Conservation (phyloP, 257 asterid species). For the Solanum ossicruentum region DNA sequence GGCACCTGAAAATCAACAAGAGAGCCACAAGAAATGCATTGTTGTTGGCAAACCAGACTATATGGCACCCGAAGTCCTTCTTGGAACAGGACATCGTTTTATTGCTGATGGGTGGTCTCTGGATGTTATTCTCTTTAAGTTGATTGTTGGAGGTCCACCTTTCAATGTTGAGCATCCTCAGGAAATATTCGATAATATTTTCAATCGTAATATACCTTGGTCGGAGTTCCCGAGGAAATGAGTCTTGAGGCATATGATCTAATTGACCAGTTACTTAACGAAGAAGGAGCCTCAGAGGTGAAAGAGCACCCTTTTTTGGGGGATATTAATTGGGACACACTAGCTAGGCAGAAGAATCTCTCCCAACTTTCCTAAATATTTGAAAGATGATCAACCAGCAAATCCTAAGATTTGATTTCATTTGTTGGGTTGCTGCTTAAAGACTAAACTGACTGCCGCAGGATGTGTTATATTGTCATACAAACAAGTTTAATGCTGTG, state of each 20-base stretch:
- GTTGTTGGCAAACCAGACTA: conserved; percentile 99
- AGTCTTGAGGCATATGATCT: conserved; percentile 70
- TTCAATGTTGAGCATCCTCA: background rate
- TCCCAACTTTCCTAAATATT: conserved; percentile 86
- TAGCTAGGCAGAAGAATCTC: conserved; percentile 94
- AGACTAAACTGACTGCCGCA: background rate
- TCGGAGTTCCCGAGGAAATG: conserved; percentile 85
- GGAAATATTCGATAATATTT: conserved; percentile 92
- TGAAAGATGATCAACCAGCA: conserved; percentile 62
- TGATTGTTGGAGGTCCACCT: too few species aligned
- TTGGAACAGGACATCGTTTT: conserved; percentile 95
- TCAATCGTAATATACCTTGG: conserved; percentile 95
- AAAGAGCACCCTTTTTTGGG: conserved; percentile 84
- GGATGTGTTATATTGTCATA: background rate
- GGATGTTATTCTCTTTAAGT: too few species aligned
- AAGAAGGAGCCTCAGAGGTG: conserved; percentile 96
- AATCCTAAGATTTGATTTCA: conserved; percentile 10
- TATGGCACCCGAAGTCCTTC: conserved; percentile 98
- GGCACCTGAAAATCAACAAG: conserved; percentile 56
- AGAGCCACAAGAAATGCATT: conserved; percentile 73
- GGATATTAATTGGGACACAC: conserved; percentile 96
- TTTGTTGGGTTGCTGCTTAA: background rate
- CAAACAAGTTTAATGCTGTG: background rate
- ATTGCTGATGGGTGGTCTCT: too few species aligned
- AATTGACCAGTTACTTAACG: conserved; percentile 85